A percentile compares a stretch with the other conserved stretches of the same genome.
Conservation (phyloP, 257 asterid species). For the Oldenlandia corymbosa region DNA sequence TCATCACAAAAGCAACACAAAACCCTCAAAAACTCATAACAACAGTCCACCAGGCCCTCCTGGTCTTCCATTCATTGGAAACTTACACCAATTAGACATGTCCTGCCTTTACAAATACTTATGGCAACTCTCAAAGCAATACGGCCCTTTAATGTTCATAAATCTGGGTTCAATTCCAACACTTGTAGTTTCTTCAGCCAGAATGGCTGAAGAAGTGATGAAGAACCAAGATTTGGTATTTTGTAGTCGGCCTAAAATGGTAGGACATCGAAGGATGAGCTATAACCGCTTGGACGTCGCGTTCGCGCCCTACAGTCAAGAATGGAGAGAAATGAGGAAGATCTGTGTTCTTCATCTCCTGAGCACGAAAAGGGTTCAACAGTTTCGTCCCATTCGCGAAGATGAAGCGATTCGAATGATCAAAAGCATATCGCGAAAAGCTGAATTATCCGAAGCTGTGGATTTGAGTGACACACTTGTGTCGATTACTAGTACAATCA, state of each 20-base stretch:
- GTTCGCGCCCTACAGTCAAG: slow-evolving; percentile 21
- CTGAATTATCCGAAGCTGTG: too few species aligned
- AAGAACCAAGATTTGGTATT: slow-evolving; percentile 19
- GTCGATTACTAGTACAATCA: too few species aligned
- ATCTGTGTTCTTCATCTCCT: slow-evolving; percentile 21
- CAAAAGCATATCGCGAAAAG: background rate
- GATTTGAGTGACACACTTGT: too few species aligned
- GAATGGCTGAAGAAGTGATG: too few species aligned
- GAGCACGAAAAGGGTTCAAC: slow-evolving; percentile 4
- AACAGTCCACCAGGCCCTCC: background rate
- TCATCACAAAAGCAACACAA: background rate
- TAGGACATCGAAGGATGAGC: slow-evolving; percentile 11
- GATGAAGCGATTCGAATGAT: background rate
- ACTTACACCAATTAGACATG: background rate
- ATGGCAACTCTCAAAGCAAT: slow-evolving; percentile 20
- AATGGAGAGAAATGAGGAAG: too few species aligned
- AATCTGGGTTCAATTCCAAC: slow-evolving; percentile 23
- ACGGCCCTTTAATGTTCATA: slow-evolving; percentile 25
- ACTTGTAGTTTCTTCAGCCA: slow-evolving; percentile 21
- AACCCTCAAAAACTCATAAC: background rate
- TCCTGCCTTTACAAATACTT: slow-evolving; percentile 12
- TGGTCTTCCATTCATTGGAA: background rate
- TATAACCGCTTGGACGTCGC: slow-evolving; percentile 21
- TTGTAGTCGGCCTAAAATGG: slow-evolving; percentile 15
- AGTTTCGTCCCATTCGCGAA: background rate